Percentiles rank a stretch among this genome's conserved stretches.
phyloP scores from a whole-genome alignment of 345 rosid species.

The Pistacia atlantica region DNA sequence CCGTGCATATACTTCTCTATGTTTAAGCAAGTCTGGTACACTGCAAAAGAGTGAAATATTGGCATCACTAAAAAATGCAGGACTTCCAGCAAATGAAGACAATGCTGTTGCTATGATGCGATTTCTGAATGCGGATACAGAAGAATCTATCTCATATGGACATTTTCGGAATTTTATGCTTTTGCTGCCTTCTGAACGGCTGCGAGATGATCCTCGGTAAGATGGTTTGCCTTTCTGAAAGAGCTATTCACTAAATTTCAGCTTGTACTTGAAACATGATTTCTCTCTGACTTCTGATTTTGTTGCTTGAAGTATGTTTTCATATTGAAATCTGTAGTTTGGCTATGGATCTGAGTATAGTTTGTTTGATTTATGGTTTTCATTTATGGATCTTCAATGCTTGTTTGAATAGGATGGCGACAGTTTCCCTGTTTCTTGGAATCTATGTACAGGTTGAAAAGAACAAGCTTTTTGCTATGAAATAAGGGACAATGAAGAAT shows the following conservation, averaged over 20 bases:
- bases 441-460: constrained; percentile 1
- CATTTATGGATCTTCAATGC: neutral
- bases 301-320: constrained; percentile 12
- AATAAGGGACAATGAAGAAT: neutral
- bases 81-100: constrained; percentile 96
- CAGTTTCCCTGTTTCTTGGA: neutral
- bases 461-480: neutral
- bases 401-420: neutral
- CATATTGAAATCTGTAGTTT: constrained; percentile 3
- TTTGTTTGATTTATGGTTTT: constrained; percentile 1
- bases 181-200: constrained; percentile 84
- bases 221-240: constrained; percentile 24
- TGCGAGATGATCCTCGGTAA: constrained; percentile 97
- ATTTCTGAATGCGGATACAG: constrained; percentile 83
- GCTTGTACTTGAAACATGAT: neutral
- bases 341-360: neutral
- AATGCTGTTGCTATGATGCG: constrained; percentile 98
- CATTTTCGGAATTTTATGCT: constrained; percentile 98
- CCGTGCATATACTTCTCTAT: constrained; percentile 94
- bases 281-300: neutral
- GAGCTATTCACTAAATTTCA: neutral
- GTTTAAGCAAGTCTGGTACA: constrained; percentile 93
- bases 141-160: constrained; percentile 94
- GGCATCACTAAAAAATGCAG: constrained; percentile 84
- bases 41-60: constrained; percentile 93